Percentiles rank a stretch among this genome's conserved stretches.
Evolutionary conservation across 768 basidiomycete species (phyloP).

Genomic region (Trametes elegans): DNA sequence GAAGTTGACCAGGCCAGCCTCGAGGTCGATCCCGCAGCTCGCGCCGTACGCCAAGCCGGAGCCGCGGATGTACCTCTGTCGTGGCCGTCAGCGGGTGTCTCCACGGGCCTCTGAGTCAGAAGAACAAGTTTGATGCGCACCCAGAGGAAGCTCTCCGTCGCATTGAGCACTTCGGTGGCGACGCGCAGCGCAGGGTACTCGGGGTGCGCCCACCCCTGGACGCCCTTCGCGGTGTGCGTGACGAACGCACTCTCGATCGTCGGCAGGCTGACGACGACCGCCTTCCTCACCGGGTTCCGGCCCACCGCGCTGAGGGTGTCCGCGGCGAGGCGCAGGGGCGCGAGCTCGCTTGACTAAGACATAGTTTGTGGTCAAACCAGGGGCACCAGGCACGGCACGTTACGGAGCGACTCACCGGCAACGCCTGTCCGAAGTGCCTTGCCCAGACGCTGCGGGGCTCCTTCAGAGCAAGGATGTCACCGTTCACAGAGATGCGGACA

Average conservation of each 20-base stretch:
- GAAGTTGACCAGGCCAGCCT: slow-evolving; percentile 76
- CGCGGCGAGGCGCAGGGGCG: slow-evolving; percentile 61
- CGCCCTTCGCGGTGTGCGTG: slow-evolving; percentile 72
- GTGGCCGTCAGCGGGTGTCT: background rate
- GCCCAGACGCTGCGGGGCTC: slow-evolving; percentile 75
- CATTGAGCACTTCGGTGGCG: slow-evolving; percentile 86
- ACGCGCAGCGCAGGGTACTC: slow-evolving; percentile 85
- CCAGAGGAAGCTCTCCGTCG: slow-evolving; percentile 94
- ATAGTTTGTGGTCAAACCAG: background rate
- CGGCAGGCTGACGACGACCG: slow-evolving; percentile 82
- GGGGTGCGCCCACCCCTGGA: slow-evolving; percentile 76
- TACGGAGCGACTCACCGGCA: slow-evolving; percentile 52
- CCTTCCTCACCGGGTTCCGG: slow-evolving; percentile 67
- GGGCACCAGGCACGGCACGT: too few species aligned
- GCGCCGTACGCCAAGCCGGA: slow-evolving; percentile 96
- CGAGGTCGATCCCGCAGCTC: slow-evolving; percentile 67
- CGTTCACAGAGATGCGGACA: slow-evolving; percentile 87
- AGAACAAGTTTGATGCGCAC: slow-evolving; percentile 35
- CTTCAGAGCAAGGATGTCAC: slow-evolving; percentile 68
- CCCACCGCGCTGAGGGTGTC: slow-evolving; percentile 78
- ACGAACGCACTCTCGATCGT: slow-evolving; percentile 94
- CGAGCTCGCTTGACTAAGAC: slow-evolving; percentile 49
- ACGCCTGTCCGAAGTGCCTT: slow-evolving; percentile 58
- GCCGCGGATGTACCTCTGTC: slow-evolving; percentile 84
- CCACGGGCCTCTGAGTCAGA: background rate